A percentile compares a stretch with the other conserved stretches of the same genome.
These are phyloP conservation scores for Boeremia exigua DNA, from an alignment of 2,329 filamentous ascomycete genomes.

Conservation along the genomic window DNA sequence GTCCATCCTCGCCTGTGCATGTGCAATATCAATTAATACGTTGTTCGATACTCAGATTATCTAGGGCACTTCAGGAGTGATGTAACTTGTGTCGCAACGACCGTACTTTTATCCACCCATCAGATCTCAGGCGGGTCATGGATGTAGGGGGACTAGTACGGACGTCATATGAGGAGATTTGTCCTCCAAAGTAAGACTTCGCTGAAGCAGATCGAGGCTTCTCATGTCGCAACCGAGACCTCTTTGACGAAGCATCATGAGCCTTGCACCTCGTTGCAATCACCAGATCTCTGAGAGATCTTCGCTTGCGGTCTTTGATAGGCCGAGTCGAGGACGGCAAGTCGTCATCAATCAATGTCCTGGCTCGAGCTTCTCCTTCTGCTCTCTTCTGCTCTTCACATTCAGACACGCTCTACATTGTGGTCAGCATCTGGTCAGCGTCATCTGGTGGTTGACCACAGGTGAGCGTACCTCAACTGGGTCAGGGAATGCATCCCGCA, in stretches of 20 bases:
- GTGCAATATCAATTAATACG: not conserved
- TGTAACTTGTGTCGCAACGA: not conserved
- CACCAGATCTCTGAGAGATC: not conserved
- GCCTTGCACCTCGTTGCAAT: constrained; percentile 1
- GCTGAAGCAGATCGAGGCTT: not conserved
- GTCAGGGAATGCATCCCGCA: constrained; percentile 26
- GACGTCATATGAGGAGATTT: not conserved
- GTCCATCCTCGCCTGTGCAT: no score
- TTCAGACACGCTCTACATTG: not conserved
- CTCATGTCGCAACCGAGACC: not conserved
- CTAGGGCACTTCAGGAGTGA: not conserved
- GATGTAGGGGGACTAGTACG: not conserved
- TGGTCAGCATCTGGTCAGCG: not conserved
- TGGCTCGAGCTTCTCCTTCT: not conserved
- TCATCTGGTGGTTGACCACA: not conserved
- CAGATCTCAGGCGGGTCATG: not conserved
- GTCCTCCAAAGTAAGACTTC: not conserved
- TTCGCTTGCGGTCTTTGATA: constrained; percentile 1
- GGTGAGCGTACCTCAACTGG: constrained; percentile 1
- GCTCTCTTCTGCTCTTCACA: not conserved
- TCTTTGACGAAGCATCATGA: not conserved
- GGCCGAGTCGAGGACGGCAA: constrained; percentile 1
- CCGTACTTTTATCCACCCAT: not conserved
- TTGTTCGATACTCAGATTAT: not conserved
- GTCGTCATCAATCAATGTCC: not conserved